Conservation (phyloP, 371 early-diverging fungal species). For the Apophysomyces trapeziformis region DNA sequence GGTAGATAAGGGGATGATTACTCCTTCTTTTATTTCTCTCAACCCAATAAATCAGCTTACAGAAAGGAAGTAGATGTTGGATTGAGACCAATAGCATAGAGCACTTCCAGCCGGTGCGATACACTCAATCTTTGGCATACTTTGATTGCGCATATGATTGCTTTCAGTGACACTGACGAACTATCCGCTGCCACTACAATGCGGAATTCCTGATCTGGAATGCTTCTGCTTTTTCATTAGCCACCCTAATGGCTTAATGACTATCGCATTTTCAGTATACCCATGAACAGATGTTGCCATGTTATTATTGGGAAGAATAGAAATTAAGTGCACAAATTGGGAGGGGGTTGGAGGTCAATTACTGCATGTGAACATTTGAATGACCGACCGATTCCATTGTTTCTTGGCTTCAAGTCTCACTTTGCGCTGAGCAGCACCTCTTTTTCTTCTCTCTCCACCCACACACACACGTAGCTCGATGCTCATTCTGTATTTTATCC, state of each 20-base stretch:
- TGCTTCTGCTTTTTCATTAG: not conserved
- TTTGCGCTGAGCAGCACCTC: not conserved
- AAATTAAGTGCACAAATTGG: no score
- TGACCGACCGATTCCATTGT: no score
- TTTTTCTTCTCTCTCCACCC: not conserved
- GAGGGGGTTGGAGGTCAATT: no score
- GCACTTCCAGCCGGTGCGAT: slow-evolving; percentile 20
- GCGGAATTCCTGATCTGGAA: slow-evolving; percentile 13
- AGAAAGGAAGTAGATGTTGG: slow-evolving; percentile 17
- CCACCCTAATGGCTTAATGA: not conserved
- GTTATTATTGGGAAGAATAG: no score
- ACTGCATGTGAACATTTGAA: no score
- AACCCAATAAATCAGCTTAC: not conserved
- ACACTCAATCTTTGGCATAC: slow-evolving; percentile 16
- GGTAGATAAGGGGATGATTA: not conserved
- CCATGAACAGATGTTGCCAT: slow-evolving; percentile 8
- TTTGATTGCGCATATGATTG: slow-evolving; percentile 24
- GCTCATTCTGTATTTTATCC: slow-evolving; percentile 1
- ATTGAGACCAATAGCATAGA: slow-evolving; percentile 34
- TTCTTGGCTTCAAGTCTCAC: no score
- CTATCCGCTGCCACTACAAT: slow-evolving; percentile 38
- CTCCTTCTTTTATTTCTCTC: not conserved
- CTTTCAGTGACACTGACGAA: slow-evolving; percentile 25
- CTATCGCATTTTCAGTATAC: not conserved
- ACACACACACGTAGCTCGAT: not conserved